Conservation (phyloP, 371 early-diverging fungal genomes). For the Mucor mucedo region DNA sequence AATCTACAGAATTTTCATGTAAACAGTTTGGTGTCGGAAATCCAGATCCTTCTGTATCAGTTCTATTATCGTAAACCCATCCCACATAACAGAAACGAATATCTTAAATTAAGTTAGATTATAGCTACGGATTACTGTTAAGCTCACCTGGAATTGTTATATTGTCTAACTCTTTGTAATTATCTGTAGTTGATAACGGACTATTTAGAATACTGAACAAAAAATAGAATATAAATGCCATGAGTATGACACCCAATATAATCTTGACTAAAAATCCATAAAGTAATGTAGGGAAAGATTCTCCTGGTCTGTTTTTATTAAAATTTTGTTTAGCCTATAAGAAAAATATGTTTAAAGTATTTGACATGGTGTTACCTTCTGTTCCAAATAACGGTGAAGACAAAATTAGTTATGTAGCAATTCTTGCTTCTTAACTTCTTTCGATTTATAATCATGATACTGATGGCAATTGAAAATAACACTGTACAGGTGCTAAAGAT, state of each 20-base stretch:
- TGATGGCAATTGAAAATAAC: too few relatives aligned
- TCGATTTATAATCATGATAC: too few relatives aligned
- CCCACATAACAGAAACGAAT: background rate
- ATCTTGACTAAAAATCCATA: background rate
- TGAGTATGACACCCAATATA: background rate
- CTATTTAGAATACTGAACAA: background rate
- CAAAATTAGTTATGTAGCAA: too few relatives aligned
- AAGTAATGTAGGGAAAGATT: background rate
- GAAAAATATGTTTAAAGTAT: too few relatives aligned
- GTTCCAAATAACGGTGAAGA: too few relatives aligned
- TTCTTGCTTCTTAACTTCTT: too few relatives aligned
- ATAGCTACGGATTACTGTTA: background rate
- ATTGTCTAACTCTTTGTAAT: background rate
- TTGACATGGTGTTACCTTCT: too few relatives aligned
- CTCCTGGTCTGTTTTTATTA: background rate
- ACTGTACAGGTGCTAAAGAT: too few relatives aligned
- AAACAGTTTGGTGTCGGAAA: background rate
- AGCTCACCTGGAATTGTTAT: background rate
- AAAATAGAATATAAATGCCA: background rate
- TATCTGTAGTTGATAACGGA: slow-evolving; percentile 3
- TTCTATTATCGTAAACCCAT: background rate
- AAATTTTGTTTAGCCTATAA: background rate
- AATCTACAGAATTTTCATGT: background rate
- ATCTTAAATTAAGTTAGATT: background rate
- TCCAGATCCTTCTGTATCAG: background rate